Base-by-base conservation (phyloP, 2,329 filamentous ascomycete genomes). In the Akanthomyces dipterigenus region DNA sequence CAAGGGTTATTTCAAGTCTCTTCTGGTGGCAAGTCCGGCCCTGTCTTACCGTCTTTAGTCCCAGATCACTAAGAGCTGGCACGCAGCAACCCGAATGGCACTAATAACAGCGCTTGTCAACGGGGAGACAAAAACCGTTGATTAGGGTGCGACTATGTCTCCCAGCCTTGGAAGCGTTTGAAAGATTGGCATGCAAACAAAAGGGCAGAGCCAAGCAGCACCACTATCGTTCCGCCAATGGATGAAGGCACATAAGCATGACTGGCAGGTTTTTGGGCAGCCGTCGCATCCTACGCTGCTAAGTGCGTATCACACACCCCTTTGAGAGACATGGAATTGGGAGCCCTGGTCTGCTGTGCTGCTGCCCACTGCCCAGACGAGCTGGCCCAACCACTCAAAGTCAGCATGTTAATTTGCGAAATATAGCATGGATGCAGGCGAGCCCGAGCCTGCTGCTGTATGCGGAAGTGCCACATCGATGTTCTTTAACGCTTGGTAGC, bases 91-190 rank as follows among this genome's bases (percentile, higher is more conserved):
- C 16, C 55, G 43, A 36, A 51, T 59, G 45, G 46, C 55, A 59
- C 55, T 59, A 59, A 54, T 54, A 26, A 50, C 31, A 49, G 45
- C 12, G 45, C 55, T 59, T 59, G 55, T 34, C 46, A 59, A 36
- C 34, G 24, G 31, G 45, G 20, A 31, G 24, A 59, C 46, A n/a
- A 24, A 6, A 51, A 34, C 42, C 55, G 36, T 24, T 59, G 36
- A 22, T 56, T 45, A 18, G 22, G 24, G 36, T 46, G 14, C 55
- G 22, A 56, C 40, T 40, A 40, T 36, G 34, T 20, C 18, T 38
- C 55, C 31, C 16, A 42, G 20, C 48, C 6, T 48, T 49, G 3
- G 28, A 53, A 28, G 9, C 38, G 16, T 20, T 9, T 20, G 8
- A 12, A 51, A 12, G n/a, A 50, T 18, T 12, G 31, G 31, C 8